Conservation (phyloP, 257 asterid genomes). For the Nicotiana obtusifolia region DNA sequence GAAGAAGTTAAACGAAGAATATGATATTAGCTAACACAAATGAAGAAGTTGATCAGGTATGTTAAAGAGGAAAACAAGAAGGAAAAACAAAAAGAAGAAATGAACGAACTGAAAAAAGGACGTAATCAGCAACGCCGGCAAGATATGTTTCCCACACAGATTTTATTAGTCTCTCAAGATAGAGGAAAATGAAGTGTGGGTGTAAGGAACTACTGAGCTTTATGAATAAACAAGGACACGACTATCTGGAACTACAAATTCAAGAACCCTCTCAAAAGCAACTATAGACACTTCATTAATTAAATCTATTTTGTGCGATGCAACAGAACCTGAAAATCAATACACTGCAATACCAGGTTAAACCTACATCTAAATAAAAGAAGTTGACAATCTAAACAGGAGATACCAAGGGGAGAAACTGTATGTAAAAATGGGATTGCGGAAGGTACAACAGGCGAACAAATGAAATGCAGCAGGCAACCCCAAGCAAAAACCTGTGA, state of each 20-base stretch:
- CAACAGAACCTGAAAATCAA: no score
- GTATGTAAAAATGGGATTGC: no score
- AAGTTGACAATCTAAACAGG: no score
- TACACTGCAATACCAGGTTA: no score
- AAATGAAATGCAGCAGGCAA: no score
- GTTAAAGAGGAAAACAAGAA: not conserved
- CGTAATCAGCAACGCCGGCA: not conserved
- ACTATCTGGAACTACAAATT: not conserved
- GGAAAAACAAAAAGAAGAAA: not conserved
- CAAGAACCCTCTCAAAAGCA: no score
- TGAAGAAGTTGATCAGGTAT: not conserved
- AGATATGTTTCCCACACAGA: not conserved
- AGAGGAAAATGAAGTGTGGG: not conserved
- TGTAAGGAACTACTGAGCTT: not conserved
- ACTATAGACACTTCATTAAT: no score
- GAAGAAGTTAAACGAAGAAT: not conserved
- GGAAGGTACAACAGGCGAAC: no score
- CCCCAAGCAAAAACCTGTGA: no score
- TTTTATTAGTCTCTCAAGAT: not conserved
- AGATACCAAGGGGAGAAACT: no score
- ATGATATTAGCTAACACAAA: not conserved
- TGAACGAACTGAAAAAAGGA: not conserved
- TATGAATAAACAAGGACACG: not conserved
- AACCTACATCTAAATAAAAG: no score
- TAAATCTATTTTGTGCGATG: no score